Base-by-base conservation (phyloP, 495 filamentous ascomycete species). In the Glarea lozoyensis region DNA sequence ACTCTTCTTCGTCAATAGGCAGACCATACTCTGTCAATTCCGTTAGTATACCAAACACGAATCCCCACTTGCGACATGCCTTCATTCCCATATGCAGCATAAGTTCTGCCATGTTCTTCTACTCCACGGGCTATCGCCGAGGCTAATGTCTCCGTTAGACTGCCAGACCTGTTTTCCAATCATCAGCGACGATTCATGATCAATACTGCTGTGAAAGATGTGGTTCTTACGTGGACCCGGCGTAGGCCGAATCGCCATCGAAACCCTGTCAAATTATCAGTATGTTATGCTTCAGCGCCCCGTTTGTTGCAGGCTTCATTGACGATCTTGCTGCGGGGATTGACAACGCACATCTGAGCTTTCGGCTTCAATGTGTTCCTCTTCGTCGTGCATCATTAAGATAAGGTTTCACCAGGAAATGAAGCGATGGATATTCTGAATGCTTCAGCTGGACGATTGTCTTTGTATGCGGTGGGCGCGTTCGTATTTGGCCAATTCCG, bases 1-100 rank as follows among this genome's bases (percentile, higher is more conserved):
- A 17, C 48, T 55, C 52, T 10, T 45, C 25, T 17, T 55, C 50
- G 30, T 53, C 50, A 15, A 49, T 53, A 10, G 50, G 50, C 23
- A 48, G 17, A 3, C 50, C 50, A 27, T 53, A 53, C 24, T 43
- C 49, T 52, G 23, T n/a, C n/a, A n/a, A n/a, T n/a, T n/a, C n/a
- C n/a, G n/a, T n/a, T n/a, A n/a, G n/a, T n/a, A n/a, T 19, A n/a
- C 15, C 5, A 37, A 20, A 16, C 11, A 16, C 35, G 4, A 19
- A 37, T n/a, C 35, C 3, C 18, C 5, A 33, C 33, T 17, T 32
- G 40, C 21, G 7, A 37, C 32, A 29, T 40, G 40, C 50, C 50
- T 34, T 37, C 36, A n/a, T 40, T 45, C 7, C 45, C 45, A 16
- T 41, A 48, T 10, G 30, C 13, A 13, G 50, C 40, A 43, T 53